Evolutionary conservation across 352 stramenopile genomes (phyloP).

Genomic region (Globisporangium okanoganense): DNA sequence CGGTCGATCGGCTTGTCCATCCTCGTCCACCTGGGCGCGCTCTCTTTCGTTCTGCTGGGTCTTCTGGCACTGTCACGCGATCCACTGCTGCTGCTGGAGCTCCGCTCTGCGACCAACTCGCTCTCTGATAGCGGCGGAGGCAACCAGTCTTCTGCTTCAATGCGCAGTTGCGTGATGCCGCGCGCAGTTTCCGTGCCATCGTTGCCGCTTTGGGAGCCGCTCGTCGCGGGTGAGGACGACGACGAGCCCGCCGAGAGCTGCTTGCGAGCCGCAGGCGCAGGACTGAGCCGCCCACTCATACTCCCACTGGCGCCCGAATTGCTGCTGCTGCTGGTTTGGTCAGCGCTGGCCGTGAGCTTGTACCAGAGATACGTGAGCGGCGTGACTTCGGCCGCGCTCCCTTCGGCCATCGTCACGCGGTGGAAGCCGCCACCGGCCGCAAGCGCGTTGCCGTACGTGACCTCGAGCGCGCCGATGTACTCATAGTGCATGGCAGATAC

Average conservation of each 20-base stretch:
- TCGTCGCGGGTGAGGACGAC: neutral
- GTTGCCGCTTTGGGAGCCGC: neutral
- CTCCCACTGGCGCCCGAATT: neutral
- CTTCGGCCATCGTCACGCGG: slow-evolving; percentile 74
- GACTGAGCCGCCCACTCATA: slow-evolving; percentile 4
- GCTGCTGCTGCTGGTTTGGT: neutral
- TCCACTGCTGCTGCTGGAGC: slow-evolving; percentile 6
- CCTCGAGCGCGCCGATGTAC: slow-evolving; percentile 67
- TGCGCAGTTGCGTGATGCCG: slow-evolving; percentile 54
- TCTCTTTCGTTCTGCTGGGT: neutral
- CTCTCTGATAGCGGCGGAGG: slow-evolving; percentile 4
- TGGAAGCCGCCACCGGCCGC: slow-evolving; percentile 75
- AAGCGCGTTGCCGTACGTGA: slow-evolving; percentile 86
- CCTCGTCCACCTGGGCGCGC: slow-evolving; percentile 34
- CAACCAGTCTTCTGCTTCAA: slow-evolving; percentile 32
- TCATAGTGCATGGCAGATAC: slow-evolving; percentile 53
- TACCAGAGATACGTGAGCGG: slow-evolving; percentile 86
- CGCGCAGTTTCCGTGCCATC: slow-evolving; percentile 1
- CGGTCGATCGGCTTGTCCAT: slow-evolving; percentile 79
- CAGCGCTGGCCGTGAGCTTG: slow-evolving; percentile 28
- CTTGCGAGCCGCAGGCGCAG: slow-evolving; percentile 2
- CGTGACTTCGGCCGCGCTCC: slow-evolving; percentile 71
- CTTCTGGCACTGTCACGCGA: too few relatives aligned
- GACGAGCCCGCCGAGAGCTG: slow-evolving; percentile 1
- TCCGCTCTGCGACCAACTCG: neutral